phyloP scores from a whole-genome alignment of 805 yeast genomes.

The Nakazawaea pomicola region DNA sequence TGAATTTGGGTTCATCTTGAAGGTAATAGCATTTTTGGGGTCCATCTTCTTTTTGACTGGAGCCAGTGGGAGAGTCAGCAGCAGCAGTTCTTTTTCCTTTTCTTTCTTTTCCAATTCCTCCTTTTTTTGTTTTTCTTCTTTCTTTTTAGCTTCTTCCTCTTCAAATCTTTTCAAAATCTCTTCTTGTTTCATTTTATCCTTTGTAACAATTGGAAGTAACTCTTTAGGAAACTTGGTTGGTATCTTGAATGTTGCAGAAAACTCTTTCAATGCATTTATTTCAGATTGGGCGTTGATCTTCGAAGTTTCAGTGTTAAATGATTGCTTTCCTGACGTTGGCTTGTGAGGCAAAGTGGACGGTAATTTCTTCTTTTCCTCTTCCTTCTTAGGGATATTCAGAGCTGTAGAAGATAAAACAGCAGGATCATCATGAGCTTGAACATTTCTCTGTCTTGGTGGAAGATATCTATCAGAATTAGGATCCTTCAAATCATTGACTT shows the following conservation, averaged over 20 bases:
- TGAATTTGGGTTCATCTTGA: constrained; percentile 68
- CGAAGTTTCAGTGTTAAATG: constrained; percentile 30
- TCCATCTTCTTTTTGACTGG: constrained; percentile 44
- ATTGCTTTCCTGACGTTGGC: constrained; percentile 14
- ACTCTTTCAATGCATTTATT: constrained; percentile 66
- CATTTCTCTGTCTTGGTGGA: constrained; percentile 54
- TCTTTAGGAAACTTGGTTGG: constrained; percentile 46
- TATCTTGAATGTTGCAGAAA: constrained; percentile 77
- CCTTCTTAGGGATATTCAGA: constrained; percentile 9
- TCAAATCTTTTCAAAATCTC: constrained; percentile 39
- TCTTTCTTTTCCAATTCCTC: constrained; percentile 16
- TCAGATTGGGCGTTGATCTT: constrained; percentile 53
- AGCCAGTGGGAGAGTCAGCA: constrained; percentile 8
- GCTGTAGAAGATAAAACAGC: constrained; percentile 58
- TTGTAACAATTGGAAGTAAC: constrained; percentile 62
- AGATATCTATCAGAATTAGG: constrained; percentile 41
- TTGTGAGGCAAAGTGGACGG: constrained; percentile 17
- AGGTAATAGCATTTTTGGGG: constrained; percentile 48
- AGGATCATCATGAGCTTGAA: constrained; percentile 53
- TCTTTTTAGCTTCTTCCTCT: constrained; percentile 14
- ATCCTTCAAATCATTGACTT: too few species aligned
- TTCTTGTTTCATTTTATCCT: constrained; percentile 61
- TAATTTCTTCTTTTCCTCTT: constrained; percentile 1
- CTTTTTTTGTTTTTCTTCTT: constrained; percentile 16
- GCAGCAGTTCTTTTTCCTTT: constrained; percentile 12